Conservation (phyloP, 345 rosid species). For the Salix koriyanagi region DNA sequence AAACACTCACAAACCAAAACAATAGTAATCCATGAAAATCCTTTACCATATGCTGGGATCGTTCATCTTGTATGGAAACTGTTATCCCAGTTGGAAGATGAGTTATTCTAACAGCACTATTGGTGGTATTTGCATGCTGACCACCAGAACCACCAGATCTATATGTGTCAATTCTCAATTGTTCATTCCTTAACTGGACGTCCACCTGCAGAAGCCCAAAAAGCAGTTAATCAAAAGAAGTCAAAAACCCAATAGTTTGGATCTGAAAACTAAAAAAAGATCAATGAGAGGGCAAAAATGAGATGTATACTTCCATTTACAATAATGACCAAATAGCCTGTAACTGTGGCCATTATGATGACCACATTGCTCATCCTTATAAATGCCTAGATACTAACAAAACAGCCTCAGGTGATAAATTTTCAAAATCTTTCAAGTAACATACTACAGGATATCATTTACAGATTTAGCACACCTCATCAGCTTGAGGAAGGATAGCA, state of each 20-base stretch:
- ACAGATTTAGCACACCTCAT: slow-evolving; percentile 65
- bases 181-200: slow-evolving; percentile 87
- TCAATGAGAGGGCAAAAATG: neutral
- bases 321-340: neutral
- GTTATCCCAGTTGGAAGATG: slow-evolving; percentile 75
- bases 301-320: neutral
- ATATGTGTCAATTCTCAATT: slow-evolving; percentile 82
- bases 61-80: slow-evolving; percentile 89
- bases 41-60: slow-evolving; percentile 93
- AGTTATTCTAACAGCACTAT: slow-evolving; percentile 87
- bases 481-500: slow-evolving; percentile 97
- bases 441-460: neutral
- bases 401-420: neutral
- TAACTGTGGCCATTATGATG: neutral
- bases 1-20: neutral
- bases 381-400: neutral
- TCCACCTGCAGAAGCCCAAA: slow-evolving; percentile 56
- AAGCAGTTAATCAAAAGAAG: slow-evolving; percentile 1
- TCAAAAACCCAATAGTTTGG: neutral
- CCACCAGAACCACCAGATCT: slow-evolving; percentile 93
- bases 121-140: slow-evolving; percentile 89
- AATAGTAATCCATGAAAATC: neutral
- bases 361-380: neutral
- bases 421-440: slow-evolving; percentile 1
- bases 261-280: neutral